Base-by-base conservation (phyloP, 495 filamentous ascomycete genomes). In the Rusavskia elegans region DNA sequence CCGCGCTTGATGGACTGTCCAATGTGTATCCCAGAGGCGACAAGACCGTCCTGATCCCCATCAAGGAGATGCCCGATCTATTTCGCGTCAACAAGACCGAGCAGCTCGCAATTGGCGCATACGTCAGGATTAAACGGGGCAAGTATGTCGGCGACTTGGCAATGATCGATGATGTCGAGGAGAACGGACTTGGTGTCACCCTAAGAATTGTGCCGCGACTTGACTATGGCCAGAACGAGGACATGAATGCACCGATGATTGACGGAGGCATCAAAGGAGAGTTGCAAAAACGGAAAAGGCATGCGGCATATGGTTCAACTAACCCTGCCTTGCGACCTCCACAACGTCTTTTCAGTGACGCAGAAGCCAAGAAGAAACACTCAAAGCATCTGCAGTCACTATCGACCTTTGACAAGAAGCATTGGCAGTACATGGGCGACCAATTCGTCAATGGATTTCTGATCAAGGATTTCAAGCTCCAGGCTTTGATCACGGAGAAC, bases 61-160 rank as follows among this genome's bases (percentile, higher is more conserved):
- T 97, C 58, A 89, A 89, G 64, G 93, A 99, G 66, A 93, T 95
- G 83, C 89, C 93, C 0, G 92, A 96, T 66, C 79, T 99, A 9
- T 68, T 99, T n/a, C 79, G 87, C 25, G 87, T 89, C 29, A 78
- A 77, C 29, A 95, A 94, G 69, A 87, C 80, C 0, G 84, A 88
- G 48, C 81, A 82, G n/a, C 71, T 99, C 29, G 75, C 87, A 51
- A 85, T 85, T 30, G 90, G 89, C 54, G 83, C 82, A 35, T 99
- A 90, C 79, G 90, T 97, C 45, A 86, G 93, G 48, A 78, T 96
- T 54, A 84, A 80, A 66, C 80, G 85, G 45, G 79, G 83, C 10
- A 85, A 88, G 61, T 94, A 97, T 67, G 74, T 78, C 41, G 84
- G 83, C 21, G 93, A 99, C 73, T 71, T 99, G 54, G 93, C 89